Evolutionary conservation across 805 yeast species (phyloP).

Genomic region (Monosporozyma siamensis): DNA sequence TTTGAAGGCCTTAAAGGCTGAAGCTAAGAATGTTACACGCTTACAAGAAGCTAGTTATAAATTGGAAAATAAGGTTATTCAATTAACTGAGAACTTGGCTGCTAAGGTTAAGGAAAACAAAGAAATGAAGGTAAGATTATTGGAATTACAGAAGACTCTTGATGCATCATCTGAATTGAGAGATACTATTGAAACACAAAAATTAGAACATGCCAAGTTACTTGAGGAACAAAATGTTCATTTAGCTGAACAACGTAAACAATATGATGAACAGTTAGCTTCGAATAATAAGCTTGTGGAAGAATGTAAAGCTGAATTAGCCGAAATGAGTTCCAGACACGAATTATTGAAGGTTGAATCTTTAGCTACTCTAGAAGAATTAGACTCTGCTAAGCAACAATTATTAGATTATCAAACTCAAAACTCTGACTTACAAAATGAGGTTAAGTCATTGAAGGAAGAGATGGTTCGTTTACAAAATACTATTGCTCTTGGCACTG

Average conservation of each 20-base stretch:
- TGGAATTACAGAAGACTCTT: constrained; percentile 39
- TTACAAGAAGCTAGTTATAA: constrained; percentile 86
- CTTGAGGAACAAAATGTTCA: constrained; percentile 37
- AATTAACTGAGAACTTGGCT: constrained; percentile 77
- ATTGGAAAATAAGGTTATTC: constrained; percentile 95
- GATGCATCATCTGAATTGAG: constrained; percentile 46
- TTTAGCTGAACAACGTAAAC: constrained; percentile 41
- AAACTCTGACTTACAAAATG: constrained; percentile 55
- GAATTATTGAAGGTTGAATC: constrained; percentile 56
- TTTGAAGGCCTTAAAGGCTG: constrained; percentile 58
- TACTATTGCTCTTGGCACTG: constrained; percentile 27
- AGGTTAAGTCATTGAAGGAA: constrained; percentile 40
- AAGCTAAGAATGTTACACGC: constrained; percentile 85
- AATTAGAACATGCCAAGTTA: constrained; percentile 41
- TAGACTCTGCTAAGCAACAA: constrained; percentile 50
- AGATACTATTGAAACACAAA: constrained; percentile 46
- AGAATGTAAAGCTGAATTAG: constrained; percentile 49
- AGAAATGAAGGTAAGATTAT: constrained; percentile 54
- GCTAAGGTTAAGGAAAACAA: constrained; percentile 75
- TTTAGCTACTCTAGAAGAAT: constrained; percentile 48
- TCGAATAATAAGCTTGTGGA: constrained; percentile 48
- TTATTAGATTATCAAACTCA: constrained; percentile 51
- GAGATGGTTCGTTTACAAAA: constrained; percentile 39
- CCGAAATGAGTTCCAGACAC: constrained; percentile 51
- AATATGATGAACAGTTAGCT: constrained; percentile 46